These are phyloP conservation scores for Coniferiporia weirii DNA, from an alignment of 1,284 basidiomycete genomes.

Conservation along the genomic window DNA sequence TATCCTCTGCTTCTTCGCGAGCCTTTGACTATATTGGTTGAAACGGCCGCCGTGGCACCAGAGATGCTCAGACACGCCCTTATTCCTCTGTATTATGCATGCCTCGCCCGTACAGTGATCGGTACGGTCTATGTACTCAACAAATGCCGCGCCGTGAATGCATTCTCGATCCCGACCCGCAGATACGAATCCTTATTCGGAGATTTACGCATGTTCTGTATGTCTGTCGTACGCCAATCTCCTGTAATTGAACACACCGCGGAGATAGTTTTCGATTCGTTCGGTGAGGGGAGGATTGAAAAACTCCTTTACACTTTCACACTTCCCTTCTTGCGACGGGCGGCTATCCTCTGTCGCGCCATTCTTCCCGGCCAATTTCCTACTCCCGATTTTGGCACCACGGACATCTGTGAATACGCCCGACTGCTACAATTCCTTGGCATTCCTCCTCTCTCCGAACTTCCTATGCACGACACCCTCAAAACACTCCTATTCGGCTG, in stretches of 20 bases:
- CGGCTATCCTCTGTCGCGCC: slow-evolving; percentile 80
- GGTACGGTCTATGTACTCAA: slow-evolving; percentile 75
- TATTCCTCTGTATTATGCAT: slow-evolving; percentile 83
- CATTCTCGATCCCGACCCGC: slow-evolving; percentile 39
- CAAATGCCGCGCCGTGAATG: slow-evolving; percentile 55
- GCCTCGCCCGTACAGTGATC: slow-evolving; percentile 79
- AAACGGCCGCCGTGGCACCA: slow-evolving; percentile 83
- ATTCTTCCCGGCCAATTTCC: slow-evolving; percentile 62
- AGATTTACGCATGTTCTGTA: slow-evolving; percentile 79
- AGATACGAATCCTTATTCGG: slow-evolving; percentile 65
- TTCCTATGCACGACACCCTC: slow-evolving; percentile 76
- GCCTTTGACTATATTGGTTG: slow-evolving; percentile 82
- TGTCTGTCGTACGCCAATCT: slow-evolving; percentile 75
- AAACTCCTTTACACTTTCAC: slow-evolving; percentile 88
- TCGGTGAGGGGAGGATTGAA: slow-evolving; percentile 77
- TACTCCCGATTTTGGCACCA: slow-evolving; percentile 36
- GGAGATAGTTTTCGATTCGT: slow-evolving; percentile 68
- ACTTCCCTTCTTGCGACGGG: slow-evolving; percentile 89
- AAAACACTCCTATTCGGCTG: slow-evolving; percentile 78
- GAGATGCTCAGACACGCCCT: slow-evolving; percentile 84
- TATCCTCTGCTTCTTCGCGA: slow-evolving; percentile 82
- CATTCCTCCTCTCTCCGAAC: slow-evolving; percentile 72
- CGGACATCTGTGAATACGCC: slow-evolving; percentile 63
- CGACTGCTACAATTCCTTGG: slow-evolving; percentile 72
- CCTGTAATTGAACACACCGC: slow-evolving; percentile 77